Base-by-base conservation (phyloP, 2,329 filamentous ascomycete species). In the Colletotrichum echinochloae region DNA sequence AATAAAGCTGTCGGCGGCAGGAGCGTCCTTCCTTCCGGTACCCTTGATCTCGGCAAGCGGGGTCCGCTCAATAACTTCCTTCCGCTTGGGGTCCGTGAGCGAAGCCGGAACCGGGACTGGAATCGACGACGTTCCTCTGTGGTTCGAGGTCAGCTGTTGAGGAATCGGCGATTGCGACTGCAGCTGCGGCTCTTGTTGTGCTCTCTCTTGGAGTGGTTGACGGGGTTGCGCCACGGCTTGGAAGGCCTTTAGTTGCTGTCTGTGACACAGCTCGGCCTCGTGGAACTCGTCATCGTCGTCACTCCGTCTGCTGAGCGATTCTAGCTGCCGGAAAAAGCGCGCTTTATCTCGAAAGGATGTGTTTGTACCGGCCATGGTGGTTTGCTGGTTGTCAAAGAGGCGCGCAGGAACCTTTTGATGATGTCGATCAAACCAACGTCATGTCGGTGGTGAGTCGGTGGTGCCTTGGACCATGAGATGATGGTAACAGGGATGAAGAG, bases 271-370 rank as follows among this genome's bases (percentile, higher is more conserved):
- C 35, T 66, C 65, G 18, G 37, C 62, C 11, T 76, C 74, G 3
- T 78, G 74, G 18, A 75, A 65, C 23, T 78, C 74, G 8, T 81
- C 80, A 12, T 81, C 75, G 1, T 78, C 74, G 39, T 73, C 61
- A 41, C 72, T 55, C 14, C 39, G 69, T n/a, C 73, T 63, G 16
- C 72, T 62, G 20, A 80, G 75, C 1, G 77, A 74, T 18, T 80
- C 77, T 0, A 87, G 76, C n/a, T 77, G 76, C n/a, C 78, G 73
- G 72, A 87, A 88, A 71, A 84, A 86, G 0, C 79, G 82, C 28
- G 76, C 56, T 74, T 88, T 88, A 44, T 84, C 82, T 60, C 79
- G 74, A 8, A 83, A 70, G 12, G 77, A 61, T 20, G 67, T 60
- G 52, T 67, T 68, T 30, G 52, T 39, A 48, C 55, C 37, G 41